These are phyloP conservation scores for Asclepias syriaca DNA, from an alignment of 257 asterid genomes.

Conservation along the genomic window DNA sequence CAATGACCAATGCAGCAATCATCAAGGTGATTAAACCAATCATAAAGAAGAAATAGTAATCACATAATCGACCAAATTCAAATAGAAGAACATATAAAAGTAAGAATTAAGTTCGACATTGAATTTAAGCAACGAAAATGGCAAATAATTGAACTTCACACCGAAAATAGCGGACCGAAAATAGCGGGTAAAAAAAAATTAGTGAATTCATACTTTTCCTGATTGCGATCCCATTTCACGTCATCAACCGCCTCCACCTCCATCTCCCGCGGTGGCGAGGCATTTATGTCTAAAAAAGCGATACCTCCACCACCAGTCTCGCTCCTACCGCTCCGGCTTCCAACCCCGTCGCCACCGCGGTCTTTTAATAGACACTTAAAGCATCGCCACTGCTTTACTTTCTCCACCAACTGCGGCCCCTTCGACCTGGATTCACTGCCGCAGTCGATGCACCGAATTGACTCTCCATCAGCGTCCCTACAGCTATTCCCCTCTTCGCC, in stretches of 20 bases:
- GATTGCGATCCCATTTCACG: slow-evolving; percentile 20
- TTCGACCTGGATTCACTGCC: slow-evolving; percentile 40
- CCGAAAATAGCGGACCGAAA: background rate
- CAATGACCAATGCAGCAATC: background rate
- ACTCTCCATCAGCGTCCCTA: slow-evolving; percentile 4
- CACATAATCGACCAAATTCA: background rate
- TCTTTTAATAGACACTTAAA: slow-evolving; percentile 52
- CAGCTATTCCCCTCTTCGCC: background rate
- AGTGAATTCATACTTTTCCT: slow-evolving; percentile 46
- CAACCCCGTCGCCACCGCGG: slow-evolving; percentile 12
- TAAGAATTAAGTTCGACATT: background rate
- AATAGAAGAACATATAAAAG: background rate
- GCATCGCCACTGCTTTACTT: slow-evolving; percentile 46
- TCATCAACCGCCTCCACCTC: slow-evolving; percentile 35
- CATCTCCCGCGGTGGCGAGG: slow-evolving; percentile 63
- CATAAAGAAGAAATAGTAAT: background rate
- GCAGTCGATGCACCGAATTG: slow-evolving; percentile 43
- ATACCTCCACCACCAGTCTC: slow-evolving; percentile 19
- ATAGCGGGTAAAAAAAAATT: slow-evolving; percentile 8
- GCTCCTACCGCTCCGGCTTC: background rate
- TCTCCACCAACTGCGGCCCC: slow-evolving; percentile 29
- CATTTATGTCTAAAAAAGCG: slow-evolving; percentile 56
- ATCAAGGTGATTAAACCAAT: background rate
- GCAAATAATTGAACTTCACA: slow-evolving; percentile 6
- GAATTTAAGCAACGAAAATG: slow-evolving; percentile 7